Evolutionary conservation across 1,284 basidiomycete species (phyloP), one percentile per base, ranked within the genome.

Genomic region (Rhodotorula sp.): DNA sequence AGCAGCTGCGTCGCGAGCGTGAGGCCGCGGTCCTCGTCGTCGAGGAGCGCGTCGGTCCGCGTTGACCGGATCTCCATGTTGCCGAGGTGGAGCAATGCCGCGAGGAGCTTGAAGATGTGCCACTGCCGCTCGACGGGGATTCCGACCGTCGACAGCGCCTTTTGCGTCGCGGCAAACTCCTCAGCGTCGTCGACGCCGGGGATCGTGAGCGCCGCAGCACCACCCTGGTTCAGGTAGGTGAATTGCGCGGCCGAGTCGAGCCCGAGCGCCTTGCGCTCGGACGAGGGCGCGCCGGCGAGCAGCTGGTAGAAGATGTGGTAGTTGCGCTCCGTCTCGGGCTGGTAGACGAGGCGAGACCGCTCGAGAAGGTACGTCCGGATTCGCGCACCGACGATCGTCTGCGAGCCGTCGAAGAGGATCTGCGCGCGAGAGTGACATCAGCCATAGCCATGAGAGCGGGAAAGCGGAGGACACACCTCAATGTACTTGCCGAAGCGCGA

Each of bases 251-350:
- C 89, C 68, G 96, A 92, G 74, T 94, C 91, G 56, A 99, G 86
- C 10, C 92, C 94, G 54, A 99, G 87, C 79, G 97, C 93, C 82
- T 97, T 97, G 59, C 93, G 89, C 81, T 99, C 96, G 81, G 97
- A 96, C 36, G 91, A 85, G 3, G 96, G 95, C 8, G 94, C 94
- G 65, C 97, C 97, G 4, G 96, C 92, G 78, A 96, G 94, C n/a
- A 99, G 85, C 82, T 99, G 97, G 83, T 99, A 99, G 85, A 99
- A 99, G 80, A 99, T 97, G 83, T 99, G 97, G 82, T 99, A 99
- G 83, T 99, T 99, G 69, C 97, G 89, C 83, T 99, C 97, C 32
- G 91, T 94, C 76, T 92, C 87, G 27, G 97, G 95, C 83, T 99
- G 97, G 82, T 97, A 98, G 67, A 97, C 95, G 75, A 99, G 90